Evolutionary conservation across 306 rosid genomes (phyloP).

Genomic region (Castanospermum australe): DNA sequence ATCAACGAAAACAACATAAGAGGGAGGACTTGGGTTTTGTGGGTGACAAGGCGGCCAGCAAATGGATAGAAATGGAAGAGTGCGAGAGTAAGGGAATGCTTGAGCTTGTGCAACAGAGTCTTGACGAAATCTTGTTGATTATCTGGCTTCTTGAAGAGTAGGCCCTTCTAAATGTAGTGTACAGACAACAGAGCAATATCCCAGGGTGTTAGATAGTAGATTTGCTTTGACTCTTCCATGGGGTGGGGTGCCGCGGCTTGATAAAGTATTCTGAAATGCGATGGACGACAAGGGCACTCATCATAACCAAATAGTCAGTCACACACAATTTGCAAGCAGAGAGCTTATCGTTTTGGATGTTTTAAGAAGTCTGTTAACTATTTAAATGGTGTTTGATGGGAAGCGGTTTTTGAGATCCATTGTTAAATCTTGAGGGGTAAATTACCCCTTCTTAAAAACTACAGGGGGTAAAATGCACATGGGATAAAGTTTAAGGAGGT

Average conservation of each 20-base stretch:
- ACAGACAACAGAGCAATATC: conserved; percentile 50
- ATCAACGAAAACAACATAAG: conserved; percentile 43
- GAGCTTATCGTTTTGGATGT: too few species aligned
- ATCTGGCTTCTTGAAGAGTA: conserved; percentile 55
- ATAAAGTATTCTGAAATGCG: conserved; percentile 37
- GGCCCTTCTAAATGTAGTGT: conserved; percentile 67
- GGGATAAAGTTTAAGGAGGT: too few species aligned
- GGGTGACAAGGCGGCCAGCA: conserved; percentile 49
- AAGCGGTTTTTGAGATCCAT: too few species aligned
- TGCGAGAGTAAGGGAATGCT: conserved; percentile 49
- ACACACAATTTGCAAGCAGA: not conserved
- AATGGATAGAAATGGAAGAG: conserved; percentile 70
- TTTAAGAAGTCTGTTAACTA: too few species aligned
- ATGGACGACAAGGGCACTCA: not conserved
- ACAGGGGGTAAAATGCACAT: too few species aligned
- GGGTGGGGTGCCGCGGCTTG: conserved; percentile 32
- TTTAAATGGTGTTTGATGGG: too few species aligned
- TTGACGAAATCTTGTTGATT: conserved; percentile 18
- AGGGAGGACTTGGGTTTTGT: conserved; percentile 22
- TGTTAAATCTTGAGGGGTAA: too few species aligned
- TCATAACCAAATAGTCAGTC: not conserved
- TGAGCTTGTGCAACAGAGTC: conserved; percentile 38
- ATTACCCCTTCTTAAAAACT: too few species aligned
- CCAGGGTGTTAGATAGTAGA: conserved; percentile 38
- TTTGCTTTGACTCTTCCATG: not conserved